Percentiles rank a stretch among this genome's conserved stretches.
Conservation (phyloP, 2,329 filamentous ascomycete species). For the Pseudogymnoascus sp. region DNA sequence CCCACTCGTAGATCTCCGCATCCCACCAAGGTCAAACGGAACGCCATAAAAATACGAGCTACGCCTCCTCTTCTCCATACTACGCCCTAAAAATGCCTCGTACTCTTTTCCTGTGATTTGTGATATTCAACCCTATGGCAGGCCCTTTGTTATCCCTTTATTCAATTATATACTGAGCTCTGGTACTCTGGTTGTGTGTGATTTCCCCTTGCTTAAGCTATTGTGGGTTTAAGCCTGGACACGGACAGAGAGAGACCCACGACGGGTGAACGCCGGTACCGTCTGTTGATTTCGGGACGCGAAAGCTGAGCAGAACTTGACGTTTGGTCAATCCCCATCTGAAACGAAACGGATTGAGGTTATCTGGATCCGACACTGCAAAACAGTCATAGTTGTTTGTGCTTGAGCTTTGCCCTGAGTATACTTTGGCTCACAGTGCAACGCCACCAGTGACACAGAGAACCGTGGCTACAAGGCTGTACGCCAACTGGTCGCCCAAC, state of each 20-base stretch:
- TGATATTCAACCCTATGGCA: constrained; percentile 2
- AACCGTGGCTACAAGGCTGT: neutral
- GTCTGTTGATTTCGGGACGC: neutral
- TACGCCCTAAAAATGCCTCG: constrained; percentile 1
- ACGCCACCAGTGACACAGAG: neutral
- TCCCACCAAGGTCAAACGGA: constrained; percentile 5
- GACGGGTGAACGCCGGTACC: constrained; percentile 2
- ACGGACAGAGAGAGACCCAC: neutral
- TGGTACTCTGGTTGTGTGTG: neutral
- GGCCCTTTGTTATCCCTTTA: neutral
- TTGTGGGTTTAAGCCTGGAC: neutral
- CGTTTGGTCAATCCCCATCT: neutral
- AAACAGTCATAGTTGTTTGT: neutral
- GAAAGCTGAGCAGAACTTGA: constrained; percentile 2
- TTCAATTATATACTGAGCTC: neutral
- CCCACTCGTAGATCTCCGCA: constrained; percentile 7
- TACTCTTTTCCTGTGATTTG: neutral
- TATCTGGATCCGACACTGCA: neutral
- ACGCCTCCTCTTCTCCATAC: constrained; percentile 2
- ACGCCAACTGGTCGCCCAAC: neutral
- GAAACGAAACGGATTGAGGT: neutral
- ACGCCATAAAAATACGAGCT: constrained; percentile 6
- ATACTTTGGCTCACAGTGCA: neutral
- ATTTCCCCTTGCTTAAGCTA: constrained; percentile 3
- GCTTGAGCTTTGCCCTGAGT: neutral